Base-by-base conservation (phyloP, 192 early-diverging fungal species). In the Umbelopsis sp. region DNA sequence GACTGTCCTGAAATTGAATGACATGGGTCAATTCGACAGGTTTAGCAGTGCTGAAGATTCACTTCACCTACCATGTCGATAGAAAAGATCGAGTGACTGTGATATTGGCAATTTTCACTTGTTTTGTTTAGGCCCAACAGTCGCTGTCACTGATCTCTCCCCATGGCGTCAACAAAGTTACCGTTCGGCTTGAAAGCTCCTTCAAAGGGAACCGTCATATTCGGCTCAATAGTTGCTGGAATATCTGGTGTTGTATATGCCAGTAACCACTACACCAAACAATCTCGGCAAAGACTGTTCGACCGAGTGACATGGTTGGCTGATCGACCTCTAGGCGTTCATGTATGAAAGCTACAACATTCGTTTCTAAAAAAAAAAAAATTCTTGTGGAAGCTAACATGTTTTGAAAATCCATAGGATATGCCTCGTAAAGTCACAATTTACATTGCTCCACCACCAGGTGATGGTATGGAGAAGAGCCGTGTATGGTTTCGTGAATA, bases 381-480 rank as follows among this genome's bases (percentile, higher is more conserved):
- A 5, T 16, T 17, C 31, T 36, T 36, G 12, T 20, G 29, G 16
- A 32, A 5, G 38, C 38, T 17, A 29, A 31, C 1, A 25, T 1
- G 32, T 32, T 3, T 26, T 17, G 21, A 0, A 17, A 59, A 59
- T 31, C 65, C n/a, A 29, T 69, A 73, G 68, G 80, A 78, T 16
- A 66, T 74, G 36, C 82, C 82, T 67, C 71, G 79, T 20, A 83
- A 83, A 72, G 74, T 83, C 8, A 67, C 68, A 22, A 77, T 83
- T 34, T 83, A 79, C 62, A 70, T 83, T 14, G 17, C 80, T 5
- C 74, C 80, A 2, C 82, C 82, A 49, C 82, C 82, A 11, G 82
- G 82, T 12, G 82, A 83, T 65, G 66, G 77, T 16, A 43, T 83
- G 14, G 79, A 83, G 45, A 83, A 83, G 71, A 83, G 79, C 54